These are phyloP conservation scores for Phytopythium boreale DNA, from an alignment of 352 stramenopile genomes.

Conservation along the genomic window DNA sequence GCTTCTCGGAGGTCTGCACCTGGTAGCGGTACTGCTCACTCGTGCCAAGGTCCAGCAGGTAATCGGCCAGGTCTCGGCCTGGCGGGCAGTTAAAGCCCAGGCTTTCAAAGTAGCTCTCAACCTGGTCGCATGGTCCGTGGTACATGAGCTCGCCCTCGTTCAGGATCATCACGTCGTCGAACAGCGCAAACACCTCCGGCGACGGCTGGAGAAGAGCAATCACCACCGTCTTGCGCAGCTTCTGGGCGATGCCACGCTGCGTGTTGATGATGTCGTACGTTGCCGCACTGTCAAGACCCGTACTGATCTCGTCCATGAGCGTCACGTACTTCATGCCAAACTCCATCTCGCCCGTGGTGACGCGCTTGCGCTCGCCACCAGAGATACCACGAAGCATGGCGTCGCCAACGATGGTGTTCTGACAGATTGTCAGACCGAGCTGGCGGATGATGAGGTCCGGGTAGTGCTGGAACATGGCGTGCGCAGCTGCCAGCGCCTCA, in stretches of 20 bases:
- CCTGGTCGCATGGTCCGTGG: slow-evolving; percentile 22
- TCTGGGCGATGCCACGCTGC: slow-evolving; percentile 22
- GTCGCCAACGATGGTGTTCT: slow-evolving; percentile 62
- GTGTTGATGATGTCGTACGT: slow-evolving; percentile 31
- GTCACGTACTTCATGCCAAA: slow-evolving; percentile 67
- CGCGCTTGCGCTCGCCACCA: slow-evolving; percentile 66
- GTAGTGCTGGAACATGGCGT: slow-evolving; percentile 27
- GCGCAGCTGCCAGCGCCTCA: slow-evolving; percentile 16
- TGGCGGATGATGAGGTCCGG: slow-evolving; percentile 39
- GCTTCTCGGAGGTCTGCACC: slow-evolving; percentile 7
- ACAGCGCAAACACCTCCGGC: slow-evolving; percentile 88
- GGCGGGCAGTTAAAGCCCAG: slow-evolving; percentile 34
- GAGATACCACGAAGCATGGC: slow-evolving; percentile 55
- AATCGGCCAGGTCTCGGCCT: slow-evolving; percentile 28
- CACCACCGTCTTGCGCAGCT: slow-evolving; percentile 33
- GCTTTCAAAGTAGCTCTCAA: slow-evolving; percentile 31
- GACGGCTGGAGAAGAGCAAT: slow-evolving; percentile 83
- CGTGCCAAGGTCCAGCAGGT: slow-evolving; percentile 24
- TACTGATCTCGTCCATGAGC: slow-evolving; percentile 92
- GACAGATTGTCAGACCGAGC: slow-evolving; percentile 34
- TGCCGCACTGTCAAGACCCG: slow-evolving; percentile 80
- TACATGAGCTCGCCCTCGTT: slow-evolving; percentile 87
- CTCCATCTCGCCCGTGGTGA: slow-evolving; percentile 86
- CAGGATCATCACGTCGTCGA: slow-evolving; percentile 55
- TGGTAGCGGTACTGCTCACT: slow-evolving; percentile 25